A percentile compares a stretch with the other conserved stretches of the same genome.
These are phyloP conservation scores for Xylaria sp. DNA, from an alignment of 2,329 filamentous ascomycete genomes.

Conservation along the genomic window DNA sequence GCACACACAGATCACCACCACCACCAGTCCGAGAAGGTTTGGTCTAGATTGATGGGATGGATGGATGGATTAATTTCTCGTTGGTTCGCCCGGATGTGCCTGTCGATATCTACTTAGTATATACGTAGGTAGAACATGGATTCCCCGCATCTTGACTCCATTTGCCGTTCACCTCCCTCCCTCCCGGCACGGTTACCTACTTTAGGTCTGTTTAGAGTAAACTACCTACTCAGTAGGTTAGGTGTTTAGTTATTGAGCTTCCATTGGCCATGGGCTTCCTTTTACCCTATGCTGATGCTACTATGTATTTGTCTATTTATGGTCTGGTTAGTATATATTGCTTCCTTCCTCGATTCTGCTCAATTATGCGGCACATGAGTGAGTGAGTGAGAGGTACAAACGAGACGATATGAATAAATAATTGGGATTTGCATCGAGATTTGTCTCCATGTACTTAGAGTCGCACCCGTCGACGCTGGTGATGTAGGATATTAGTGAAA, in stretches of 20 bases:
- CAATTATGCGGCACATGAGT: too few relatives aligned
- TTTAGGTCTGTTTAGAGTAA: too few relatives aligned
- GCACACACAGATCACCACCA: not conserved
- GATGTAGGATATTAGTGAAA: not conserved
- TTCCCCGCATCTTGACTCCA: constrained; percentile 34
- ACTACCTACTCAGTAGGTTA: too few relatives aligned
- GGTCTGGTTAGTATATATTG: too few relatives aligned
- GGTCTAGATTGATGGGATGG: not conserved
- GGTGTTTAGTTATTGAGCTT: too few relatives aligned
- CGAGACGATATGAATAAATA: not conserved
- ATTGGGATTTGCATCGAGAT: not conserved
- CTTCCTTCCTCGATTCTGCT: too few relatives aligned
- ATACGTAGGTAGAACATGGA: constrained; percentile 23
- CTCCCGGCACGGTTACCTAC: too few relatives aligned
- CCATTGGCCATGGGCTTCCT: not conserved
- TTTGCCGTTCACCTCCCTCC: too few relatives aligned
- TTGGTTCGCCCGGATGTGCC: constrained; percentile 13
- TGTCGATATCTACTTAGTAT: not conserved
- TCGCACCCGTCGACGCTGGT: not conserved
- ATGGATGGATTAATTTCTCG: constrained; percentile 6
- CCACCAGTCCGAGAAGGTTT: not conserved
- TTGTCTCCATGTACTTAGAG: not conserved
- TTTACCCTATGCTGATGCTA: not conserved
- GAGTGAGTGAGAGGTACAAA: not conserved
- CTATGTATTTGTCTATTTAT: too few relatives aligned